phyloP scores from a whole-genome alignment of 2,329 filamentous ascomycete genomes.

The Blastomyces gilchristii region DNA sequence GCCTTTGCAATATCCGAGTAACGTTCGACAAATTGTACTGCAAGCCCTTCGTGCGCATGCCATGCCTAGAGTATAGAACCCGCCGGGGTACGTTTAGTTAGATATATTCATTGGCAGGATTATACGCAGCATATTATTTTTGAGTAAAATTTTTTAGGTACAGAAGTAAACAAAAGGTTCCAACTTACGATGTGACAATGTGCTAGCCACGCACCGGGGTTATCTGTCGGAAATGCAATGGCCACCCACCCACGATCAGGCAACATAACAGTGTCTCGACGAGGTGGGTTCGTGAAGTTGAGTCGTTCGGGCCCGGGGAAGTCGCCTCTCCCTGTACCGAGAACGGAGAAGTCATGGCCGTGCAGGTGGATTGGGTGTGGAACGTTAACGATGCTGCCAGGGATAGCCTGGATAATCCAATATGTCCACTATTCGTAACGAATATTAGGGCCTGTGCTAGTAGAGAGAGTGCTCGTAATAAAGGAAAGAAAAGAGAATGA shows the following conservation, averaged over 20 bases:
- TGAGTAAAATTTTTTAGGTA: background rate
- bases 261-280: conserved; percentile 34
- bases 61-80: conserved; percentile 11
- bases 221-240: conserved; percentile 34
- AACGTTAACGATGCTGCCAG: conserved; percentile 19
- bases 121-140: background rate
- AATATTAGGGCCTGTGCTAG: conserved; percentile 11
- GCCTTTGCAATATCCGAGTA: conserved; percentile 7
- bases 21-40: conserved; percentile 21
- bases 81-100: background rate
- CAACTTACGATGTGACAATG: conserved; percentile 32
- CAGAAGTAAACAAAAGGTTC: background rate
- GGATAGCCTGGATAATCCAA: conserved; percentile 40
- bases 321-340: conserved; percentile 17
- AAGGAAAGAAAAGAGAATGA: background rate
- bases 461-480: background rate
- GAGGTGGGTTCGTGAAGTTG: conserved; percentile 27
- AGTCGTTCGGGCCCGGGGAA: conserved; percentile 13
- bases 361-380: conserved; percentile 34
- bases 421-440: conserved; percentile 32
- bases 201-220: conserved; percentile 36
- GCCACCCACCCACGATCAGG: conserved; percentile 30
- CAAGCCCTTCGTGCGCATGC: conserved; percentile 20
- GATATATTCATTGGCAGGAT: background rate
- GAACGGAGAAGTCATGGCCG: conserved; percentile 21